phyloP scores from a whole-genome alignment of 2,329 filamentous ascomycete genomes.

The Canariomyces notabilis region DNA sequence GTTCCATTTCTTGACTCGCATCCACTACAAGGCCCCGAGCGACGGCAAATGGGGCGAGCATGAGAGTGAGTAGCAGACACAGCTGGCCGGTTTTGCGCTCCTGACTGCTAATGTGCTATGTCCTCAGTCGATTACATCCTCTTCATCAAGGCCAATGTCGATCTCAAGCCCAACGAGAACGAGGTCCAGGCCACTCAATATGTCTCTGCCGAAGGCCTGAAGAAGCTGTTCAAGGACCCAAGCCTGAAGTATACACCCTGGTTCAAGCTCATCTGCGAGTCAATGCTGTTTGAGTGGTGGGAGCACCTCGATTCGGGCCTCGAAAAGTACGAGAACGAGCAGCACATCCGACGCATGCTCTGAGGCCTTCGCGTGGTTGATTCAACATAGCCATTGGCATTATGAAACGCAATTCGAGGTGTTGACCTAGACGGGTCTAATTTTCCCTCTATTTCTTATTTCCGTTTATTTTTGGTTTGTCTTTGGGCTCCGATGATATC shows the following conservation, averaged over 20 bases:
- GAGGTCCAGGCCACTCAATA: slow-evolving; percentile 84
- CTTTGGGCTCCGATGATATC: too few relatives aligned
- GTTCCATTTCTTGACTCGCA: slow-evolving; percentile 90
- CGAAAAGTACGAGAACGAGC: slow-evolving; percentile 81
- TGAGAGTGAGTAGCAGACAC: slow-evolving; percentile 64
- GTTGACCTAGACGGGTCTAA: not conserved
- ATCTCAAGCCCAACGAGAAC: slow-evolving; percentile 76
- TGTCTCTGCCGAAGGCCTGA: slow-evolving; percentile 76
- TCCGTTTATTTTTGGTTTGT: slow-evolving; percentile 10
- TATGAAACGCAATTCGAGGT: not conserved
- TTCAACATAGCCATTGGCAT: slow-evolving; percentile 3
- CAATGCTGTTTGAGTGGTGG: slow-evolving; percentile 99
- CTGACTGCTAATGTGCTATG: slow-evolving; percentile 10
- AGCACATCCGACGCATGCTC: slow-evolving; percentile 79
- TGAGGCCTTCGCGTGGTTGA: not conserved
- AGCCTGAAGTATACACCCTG: slow-evolving; percentile 87
- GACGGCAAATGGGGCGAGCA: slow-evolving; percentile 99
- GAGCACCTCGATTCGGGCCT: slow-evolving; percentile 72
- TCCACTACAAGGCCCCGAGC: slow-evolving; percentile 96
- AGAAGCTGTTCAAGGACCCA: slow-evolving; percentile 77
- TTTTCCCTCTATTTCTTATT: slow-evolving; percentile 3
- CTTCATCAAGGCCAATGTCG: slow-evolving; percentile 92
- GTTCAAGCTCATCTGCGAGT: slow-evolving; percentile 99
- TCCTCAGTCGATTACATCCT: slow-evolving; percentile 94
- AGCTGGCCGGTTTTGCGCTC: slow-evolving; percentile 1